Percentiles rank a stretch among this genome's conserved stretches.
phyloP scores from a whole-genome alignment of 192 early-diverging fungal genomes.

The Kappamyces sp. region DNA sequence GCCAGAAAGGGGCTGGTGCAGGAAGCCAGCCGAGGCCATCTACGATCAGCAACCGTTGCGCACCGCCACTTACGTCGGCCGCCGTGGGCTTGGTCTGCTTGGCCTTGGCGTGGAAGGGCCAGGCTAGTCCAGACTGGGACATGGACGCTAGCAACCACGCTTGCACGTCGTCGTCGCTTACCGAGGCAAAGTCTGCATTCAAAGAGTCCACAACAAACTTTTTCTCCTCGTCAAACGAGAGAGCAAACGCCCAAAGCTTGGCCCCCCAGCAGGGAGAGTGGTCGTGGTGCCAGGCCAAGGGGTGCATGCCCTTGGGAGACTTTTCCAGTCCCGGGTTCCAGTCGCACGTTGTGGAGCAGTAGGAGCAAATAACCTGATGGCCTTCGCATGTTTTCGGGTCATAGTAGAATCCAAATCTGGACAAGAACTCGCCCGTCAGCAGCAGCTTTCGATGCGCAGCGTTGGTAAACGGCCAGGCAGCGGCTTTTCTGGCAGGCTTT shows the following conservation, averaged over 20 bases:
- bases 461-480: not conserved
- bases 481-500: not conserved
- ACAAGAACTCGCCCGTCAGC: not conserved
- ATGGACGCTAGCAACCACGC: not conserved
- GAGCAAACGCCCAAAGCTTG: not conserved
- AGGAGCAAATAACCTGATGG: not conserved
- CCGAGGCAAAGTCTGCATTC: slow-evolving; percentile 2
- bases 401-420: slow-evolving; percentile 11
- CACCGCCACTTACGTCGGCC: not conserved
- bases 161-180: not conserved
- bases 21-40: slow-evolving; percentile 1
- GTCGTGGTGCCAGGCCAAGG: not conserved
- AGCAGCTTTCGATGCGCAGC: too few species aligned
- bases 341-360: not conserved
- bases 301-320: slow-evolving; percentile 3
- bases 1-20: not conserved
- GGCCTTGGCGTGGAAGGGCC: slow-evolving; percentile 1
- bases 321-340: not conserved
- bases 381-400: not conserved
- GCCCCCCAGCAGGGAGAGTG: not conserved
- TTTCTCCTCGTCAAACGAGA: not conserved
- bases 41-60: not conserved
- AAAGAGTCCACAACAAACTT: slow-evolving; percentile 1
- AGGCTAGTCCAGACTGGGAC: not conserved
- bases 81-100: not conserved